phyloP scores from a whole-genome alignment of 495 filamentous ascomycete species.

The Parathielavia appendiculata region DNA sequence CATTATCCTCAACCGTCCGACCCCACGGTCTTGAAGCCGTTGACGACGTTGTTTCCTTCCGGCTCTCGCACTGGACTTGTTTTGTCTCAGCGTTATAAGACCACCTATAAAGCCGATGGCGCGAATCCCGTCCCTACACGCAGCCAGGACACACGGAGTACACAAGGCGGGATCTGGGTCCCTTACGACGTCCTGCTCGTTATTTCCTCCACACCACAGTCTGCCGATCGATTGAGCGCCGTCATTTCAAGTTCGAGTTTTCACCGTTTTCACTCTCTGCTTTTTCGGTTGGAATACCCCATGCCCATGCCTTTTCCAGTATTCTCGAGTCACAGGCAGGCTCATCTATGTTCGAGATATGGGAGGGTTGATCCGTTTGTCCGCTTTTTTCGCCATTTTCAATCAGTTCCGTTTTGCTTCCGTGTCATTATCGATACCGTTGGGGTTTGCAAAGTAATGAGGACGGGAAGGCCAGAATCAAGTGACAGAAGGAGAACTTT shows the following conservation, averaged over 20 bases:
- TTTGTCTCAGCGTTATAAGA: too few relatives aligned
- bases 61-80: background rate
- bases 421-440: constrained; percentile 9
- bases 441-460: background rate
- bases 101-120: background rate
- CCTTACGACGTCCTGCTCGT: background rate
- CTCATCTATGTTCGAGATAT: background rate
- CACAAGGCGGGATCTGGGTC: background rate
- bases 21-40: constrained; percentile 7
- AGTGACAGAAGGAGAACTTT: background rate
- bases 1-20: background rate
- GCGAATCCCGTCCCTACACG: background rate
- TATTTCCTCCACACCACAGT: background rate
- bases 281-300: constrained; percentile 15
- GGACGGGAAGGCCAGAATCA: background rate
- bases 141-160: background rate
- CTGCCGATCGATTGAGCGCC: background rate
- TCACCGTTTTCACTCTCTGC: background rate
- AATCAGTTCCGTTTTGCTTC: background rate
- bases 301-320: background rate
- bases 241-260: background rate
- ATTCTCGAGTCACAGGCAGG: background rate
- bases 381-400: background rate
- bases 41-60: background rate
- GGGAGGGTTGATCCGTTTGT: background rate